Base-by-base conservation (phyloP, 805 yeast genomes). In the Suhomyces kilbournensis region DNA sequence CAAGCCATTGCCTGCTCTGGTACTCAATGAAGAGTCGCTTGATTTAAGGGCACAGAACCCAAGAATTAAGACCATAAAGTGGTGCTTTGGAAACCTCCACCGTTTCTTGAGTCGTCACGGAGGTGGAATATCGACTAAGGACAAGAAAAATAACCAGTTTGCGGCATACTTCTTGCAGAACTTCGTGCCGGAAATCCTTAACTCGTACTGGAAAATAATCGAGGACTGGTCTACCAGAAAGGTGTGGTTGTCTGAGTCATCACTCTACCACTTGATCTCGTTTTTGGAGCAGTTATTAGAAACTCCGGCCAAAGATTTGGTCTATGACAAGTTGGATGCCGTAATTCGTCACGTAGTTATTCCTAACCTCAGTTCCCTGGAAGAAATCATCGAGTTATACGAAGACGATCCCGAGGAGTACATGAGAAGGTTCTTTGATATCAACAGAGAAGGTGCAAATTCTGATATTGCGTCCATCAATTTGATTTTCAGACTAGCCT, bases 381-480 rank as follows among this genome's bases (percentile, higher is more conserved):
- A 65, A 19, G 70, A 65, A 51, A 68, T 76, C 7, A 61, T 75
- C 34, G 79, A 74, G 55, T 60, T 75, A 49, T 75, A 74, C 53
- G 77, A 75, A 57, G 78, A 74, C 54, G 79, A 75, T 44, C 74
- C 77, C 4, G 79, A 75, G 44, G 80, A 75, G 55, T 75, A 75
- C 54, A 67, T 73, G 52, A 65, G 79, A 61, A 61, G 78, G 50
- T 75, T 64, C 52, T 75, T 74, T 53, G 78, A 75, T 65, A 71
- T 83, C 43, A 75, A 74, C 57, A 68, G 78, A 52, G 83, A 78
- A 51, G 68, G 69, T 30, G 76, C 73, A 38, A 77, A 78, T 30
- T 71, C 83, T 4, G 83, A 79, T 55, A 72, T 75, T 34, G 83
- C 83, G 1, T 73, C 82, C 6, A 71, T 75, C 48, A 77, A 77